Conservation (phyloP, 306 rosid species). For the Gillenia trifoliata region DNA sequence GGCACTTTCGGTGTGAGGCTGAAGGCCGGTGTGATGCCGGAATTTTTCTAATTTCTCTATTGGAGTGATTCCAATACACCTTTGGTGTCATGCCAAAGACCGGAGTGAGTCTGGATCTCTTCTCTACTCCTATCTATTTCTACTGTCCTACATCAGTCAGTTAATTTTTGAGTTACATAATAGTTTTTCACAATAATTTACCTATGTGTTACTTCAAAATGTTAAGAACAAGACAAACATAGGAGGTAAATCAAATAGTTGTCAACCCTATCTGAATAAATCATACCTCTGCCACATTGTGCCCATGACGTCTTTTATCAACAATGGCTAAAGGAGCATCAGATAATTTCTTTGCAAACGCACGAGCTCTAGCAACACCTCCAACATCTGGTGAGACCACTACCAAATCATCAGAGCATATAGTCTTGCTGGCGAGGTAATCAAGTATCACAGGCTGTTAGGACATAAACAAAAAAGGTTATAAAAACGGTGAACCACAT, state of each 20-base stretch:
- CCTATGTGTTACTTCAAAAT: not conserved
- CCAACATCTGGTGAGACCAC: constrained; percentile 99
- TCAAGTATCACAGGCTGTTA: constrained; percentile 96
- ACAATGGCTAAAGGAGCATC: constrained; percentile 99
- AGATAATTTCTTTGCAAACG: constrained; percentile 91
- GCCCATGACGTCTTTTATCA: constrained; percentile 94
- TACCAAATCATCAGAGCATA: constrained; percentile 86
- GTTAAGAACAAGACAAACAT: not conserved
- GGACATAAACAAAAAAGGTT: constrained; percentile 19
- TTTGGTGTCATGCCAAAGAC: too few relatives aligned
- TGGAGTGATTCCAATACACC: too few relatives aligned
- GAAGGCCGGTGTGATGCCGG: too few relatives aligned
- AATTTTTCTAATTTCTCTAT: too few relatives aligned
- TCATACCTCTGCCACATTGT: constrained; percentile 83
- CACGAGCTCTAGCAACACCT: constrained; percentile 98
- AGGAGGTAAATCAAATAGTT: not conserved
- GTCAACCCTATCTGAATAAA: not conserved
- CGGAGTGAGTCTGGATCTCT: too few relatives aligned
- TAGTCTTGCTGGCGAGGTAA: constrained; percentile 96
- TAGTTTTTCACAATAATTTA: not conserved
- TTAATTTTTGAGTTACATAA: not conserved
- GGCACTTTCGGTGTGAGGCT: too few relatives aligned
- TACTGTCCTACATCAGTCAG: too few relatives aligned
- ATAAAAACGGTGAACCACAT: not conserved
- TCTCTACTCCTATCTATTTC: too few relatives aligned